Percentiles rank a stretch among this genome's conserved stretches.
phyloP scores from a whole-genome alignment of 1,284 basidiomycete genomes.

The Microbotryum intermedium region DNA sequence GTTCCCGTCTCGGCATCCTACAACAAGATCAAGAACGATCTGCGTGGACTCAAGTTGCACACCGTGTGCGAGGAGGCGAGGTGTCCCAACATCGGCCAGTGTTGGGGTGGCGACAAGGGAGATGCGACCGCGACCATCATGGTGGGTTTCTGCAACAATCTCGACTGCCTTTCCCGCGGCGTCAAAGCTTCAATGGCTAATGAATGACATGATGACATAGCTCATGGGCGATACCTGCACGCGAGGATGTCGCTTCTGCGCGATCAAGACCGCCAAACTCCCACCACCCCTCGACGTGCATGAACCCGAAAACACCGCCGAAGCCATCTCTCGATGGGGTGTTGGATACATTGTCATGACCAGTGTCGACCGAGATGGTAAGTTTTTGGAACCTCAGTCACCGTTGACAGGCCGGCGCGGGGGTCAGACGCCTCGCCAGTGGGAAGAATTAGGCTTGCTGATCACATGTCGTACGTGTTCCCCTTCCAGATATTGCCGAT shows the following conservation, averaged over 20 bases:
- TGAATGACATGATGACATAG: conserved; percentile 41
- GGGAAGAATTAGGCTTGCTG: background rate
- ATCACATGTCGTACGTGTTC: background rate
- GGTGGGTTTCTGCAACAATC: conserved; percentile 48
- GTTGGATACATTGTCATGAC: conserved; percentile 97
- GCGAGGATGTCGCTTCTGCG: conserved; percentile 93
- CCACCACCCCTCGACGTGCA: conserved; percentile 90
- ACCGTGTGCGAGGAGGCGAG: conserved; percentile 98
- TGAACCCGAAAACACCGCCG: conserved; percentile 96
- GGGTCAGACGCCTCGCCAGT: background rate
- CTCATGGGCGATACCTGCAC: conserved; percentile 99
- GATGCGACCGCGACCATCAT: conserved; percentile 98
- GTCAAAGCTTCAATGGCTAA: background rate
- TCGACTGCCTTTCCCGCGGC: background rate
- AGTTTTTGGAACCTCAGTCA: conserved; percentile 31
- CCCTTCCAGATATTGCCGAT: conserved; percentile 68
- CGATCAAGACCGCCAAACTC: conserved; percentile 83
- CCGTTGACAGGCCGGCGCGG: background rate
- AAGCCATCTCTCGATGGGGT: conserved; percentile 97
- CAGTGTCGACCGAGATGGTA: conserved; percentile 92
- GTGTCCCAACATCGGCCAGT: conserved; percentile 98
- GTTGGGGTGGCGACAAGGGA: conserved; percentile 83
- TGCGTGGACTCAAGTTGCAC: conserved; percentile 80
- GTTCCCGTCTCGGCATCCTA: conserved; percentile 77
- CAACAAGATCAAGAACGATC: conserved; percentile 87